These are phyloP conservation scores for Toxicodendron radicans DNA, from an alignment of 345 rosid species.

Conservation along the genomic window DNA sequence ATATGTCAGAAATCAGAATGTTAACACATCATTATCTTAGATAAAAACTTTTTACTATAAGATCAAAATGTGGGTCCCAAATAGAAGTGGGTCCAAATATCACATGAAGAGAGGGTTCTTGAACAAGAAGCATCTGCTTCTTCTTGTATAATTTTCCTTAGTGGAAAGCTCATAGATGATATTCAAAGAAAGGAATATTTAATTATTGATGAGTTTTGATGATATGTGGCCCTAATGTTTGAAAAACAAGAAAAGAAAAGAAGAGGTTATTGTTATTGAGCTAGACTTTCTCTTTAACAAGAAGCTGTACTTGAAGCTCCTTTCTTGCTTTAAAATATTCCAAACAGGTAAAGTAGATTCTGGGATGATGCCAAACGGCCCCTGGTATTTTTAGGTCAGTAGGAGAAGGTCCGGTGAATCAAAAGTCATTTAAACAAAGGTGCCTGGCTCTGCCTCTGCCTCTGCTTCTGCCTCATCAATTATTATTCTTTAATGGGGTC, in stretches of 20 bases:
- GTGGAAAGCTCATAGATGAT: conserved; percentile 32
- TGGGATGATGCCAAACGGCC: conserved; percentile 57
- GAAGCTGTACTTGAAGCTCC: conserved; percentile 51
- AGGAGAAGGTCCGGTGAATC: conserved; percentile 56
- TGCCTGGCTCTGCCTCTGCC: too few relatives aligned
- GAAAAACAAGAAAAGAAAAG: conserved; percentile 65
- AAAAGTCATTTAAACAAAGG: conserved; percentile 58
- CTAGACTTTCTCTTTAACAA: conserved; percentile 57
- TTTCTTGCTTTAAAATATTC: conserved; percentile 55
- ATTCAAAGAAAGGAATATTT: conserved; percentile 43
- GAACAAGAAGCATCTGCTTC: conserved; percentile 35
- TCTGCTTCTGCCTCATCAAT: conserved; percentile 34
- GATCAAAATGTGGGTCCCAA: conserved; percentile 25
- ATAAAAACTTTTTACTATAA: conserved; percentile 18
- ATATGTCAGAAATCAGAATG: neutral
- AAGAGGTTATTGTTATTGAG: conserved; percentile 34
- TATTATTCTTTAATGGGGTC: conserved; percentile 67
- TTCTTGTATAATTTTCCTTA: conserved; percentile 14
- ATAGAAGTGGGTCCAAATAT: conserved; percentile 30
- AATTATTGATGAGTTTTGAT: conserved; percentile 36
- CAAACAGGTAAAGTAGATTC: conserved; percentile 67
- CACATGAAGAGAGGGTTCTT: conserved; percentile 35
- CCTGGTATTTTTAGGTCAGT: conserved; percentile 31
- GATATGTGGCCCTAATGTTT: conserved; percentile 67
- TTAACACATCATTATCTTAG: conserved; percentile 16